A percentile compares a stretch with the other conserved stretches of the same genome.
Evolutionary conservation across 371 early-diverging fungal genomes (phyloP).

Genomic region (Apophysomyces variabilis): DNA sequence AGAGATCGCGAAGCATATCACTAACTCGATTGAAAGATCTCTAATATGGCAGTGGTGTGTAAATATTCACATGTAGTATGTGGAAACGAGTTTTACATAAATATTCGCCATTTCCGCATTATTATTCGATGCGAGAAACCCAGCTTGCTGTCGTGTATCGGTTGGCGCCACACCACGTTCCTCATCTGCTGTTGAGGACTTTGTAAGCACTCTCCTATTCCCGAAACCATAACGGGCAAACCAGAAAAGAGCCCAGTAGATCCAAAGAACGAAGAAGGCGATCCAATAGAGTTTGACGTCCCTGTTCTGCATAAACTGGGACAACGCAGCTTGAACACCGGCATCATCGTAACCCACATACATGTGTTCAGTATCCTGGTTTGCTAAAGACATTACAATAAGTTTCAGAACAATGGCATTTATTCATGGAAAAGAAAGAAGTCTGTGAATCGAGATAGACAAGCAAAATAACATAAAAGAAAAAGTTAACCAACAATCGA

Average conservation of each 20-base stretch:
- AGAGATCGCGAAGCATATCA: constrained; percentile 23
- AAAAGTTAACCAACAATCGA: no score
- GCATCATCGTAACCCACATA: no score
- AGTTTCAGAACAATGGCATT: no score
- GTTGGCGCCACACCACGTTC: not conserved
- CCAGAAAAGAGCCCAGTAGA: constrained; percentile 42
- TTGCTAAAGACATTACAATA: no score
- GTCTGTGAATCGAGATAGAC: no score
- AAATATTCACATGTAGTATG: not conserved
- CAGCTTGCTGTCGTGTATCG: not conserved
- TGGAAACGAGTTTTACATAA: not conserved
- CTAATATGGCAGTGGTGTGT: not conserved
- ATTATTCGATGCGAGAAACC: not conserved
- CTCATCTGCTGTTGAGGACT: not conserved
- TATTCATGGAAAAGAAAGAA: no score
- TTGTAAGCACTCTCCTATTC: constrained; percentile 1
- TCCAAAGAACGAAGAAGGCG: constrained; percentile 45
- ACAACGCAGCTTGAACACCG: not conserved
- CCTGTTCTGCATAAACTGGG: constrained; percentile 13
- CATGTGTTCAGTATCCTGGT: no score
- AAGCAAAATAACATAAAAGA: no score
- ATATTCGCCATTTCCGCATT: not conserved
- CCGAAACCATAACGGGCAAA: constrained; percentile 39
- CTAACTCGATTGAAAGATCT: not conserved
- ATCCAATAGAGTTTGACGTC: constrained; percentile 34